These are phyloP conservation scores for Colletotrichum limetticola DNA, from an alignment of 2,329 filamentous ascomycete species.

Conservation along the genomic window DNA sequence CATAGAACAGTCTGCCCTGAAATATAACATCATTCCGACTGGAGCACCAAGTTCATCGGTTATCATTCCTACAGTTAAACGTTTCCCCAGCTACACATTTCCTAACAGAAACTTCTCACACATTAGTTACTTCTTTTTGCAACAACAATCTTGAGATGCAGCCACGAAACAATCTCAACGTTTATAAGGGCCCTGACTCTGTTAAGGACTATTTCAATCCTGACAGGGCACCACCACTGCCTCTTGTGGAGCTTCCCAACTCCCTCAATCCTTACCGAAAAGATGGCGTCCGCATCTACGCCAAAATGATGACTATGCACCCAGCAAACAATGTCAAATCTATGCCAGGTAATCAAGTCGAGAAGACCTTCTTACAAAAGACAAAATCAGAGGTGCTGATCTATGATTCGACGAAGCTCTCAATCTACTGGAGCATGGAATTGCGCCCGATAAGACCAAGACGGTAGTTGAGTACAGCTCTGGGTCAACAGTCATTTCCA, in stretches of 20 bases:
- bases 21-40: too few species aligned
- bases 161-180: conserved; percentile 52
- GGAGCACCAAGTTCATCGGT: too few species aligned
- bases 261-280: conserved; percentile 65
- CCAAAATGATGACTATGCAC: conserved; percentile 72
- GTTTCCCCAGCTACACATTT: too few species aligned
- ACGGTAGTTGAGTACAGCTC: conserved; percentile 70
- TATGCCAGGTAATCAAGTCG: conserved; percentile 58
- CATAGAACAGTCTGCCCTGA: too few species aligned
- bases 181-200: conserved; percentile 66
- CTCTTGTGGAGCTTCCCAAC: conserved; percentile 68
- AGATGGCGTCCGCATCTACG: conserved; percentile 71
- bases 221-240: conserved; percentile 65
- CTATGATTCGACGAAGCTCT: conserved; percentile 41
- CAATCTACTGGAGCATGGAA: conserved; percentile 58
- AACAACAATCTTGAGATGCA: conserved; percentile 7
- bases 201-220: conserved; percentile 69
- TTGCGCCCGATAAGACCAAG: conserved; percentile 54
- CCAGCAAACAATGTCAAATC: conserved; percentile 72
- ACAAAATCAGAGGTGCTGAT: too few species aligned
- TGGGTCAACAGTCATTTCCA: conserved; percentile 70
- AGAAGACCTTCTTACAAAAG: too few species aligned
- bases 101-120: too few species aligned
- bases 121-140: not conserved
- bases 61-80: too few species aligned